phyloP scores from a whole-genome alignment of 192 early-diverging fungal species.

The Allomyces javanicus region DNA sequence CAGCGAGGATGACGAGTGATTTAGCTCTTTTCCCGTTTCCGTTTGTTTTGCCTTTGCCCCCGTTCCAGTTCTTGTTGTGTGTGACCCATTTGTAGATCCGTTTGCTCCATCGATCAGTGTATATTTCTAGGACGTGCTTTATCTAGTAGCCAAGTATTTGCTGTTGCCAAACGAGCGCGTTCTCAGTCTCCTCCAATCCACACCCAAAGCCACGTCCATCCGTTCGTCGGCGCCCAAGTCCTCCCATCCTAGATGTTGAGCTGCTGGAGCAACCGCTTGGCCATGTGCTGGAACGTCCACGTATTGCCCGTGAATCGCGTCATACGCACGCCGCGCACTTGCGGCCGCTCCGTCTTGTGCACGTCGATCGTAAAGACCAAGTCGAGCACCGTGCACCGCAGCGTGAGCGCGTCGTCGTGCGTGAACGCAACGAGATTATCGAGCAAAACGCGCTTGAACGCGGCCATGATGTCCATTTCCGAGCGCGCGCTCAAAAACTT shows the following conservation, averaged over 20 bases:
- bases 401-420: conserved; percentile 3
- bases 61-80: too few species aligned
- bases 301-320: conserved; percentile 22
- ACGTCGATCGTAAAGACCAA: conserved; percentile 14
- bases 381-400: background rate
- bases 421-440: conserved; percentile 3
- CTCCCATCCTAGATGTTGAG: conserved; percentile 11
- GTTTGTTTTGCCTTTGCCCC: too few species aligned
- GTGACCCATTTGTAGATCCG: too few species aligned
- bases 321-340: conserved; percentile 20
- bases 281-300: conserved; percentile 33
- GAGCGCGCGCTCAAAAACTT: conserved; percentile 16
- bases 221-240: too few species aligned
- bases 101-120: too few species aligned
- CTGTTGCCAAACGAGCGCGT: too few species aligned
- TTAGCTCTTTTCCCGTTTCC: too few species aligned
- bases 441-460: conserved; percentile 9
- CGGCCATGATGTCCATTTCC: conserved; percentile 10
- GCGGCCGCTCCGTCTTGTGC: conserved; percentile 12
- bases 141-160: too few species aligned
- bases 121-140: too few species aligned
- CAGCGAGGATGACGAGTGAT: too few species aligned
- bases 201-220: too few species aligned
- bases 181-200: too few species aligned
- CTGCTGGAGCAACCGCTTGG: conserved; percentile 17